Base-by-base conservation (phyloP, 2,329 filamentous ascomycete genomes). In the Didymella sp. region DNA sequence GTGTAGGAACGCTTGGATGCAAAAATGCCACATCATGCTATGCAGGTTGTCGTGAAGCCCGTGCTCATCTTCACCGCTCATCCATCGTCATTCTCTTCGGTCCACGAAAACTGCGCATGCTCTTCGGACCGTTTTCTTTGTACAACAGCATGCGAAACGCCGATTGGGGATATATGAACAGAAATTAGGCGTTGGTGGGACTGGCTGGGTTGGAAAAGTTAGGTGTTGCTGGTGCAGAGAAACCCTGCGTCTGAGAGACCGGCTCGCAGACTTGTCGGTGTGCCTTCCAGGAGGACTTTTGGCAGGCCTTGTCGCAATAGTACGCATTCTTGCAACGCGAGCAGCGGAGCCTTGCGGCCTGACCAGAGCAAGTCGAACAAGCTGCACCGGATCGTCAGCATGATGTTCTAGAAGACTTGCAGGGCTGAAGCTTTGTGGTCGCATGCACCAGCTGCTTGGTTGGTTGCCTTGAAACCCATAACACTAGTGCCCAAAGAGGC, bases 281-380 rank as follows among this genome's bases (percentile, higher is more conserved):
- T 2, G 56, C 48, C 60, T 81, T 81, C 81, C 80, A 85, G 64
- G 85, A 76, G 1, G 69, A 65, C 59, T 80, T 82, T 66, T 85
- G 80, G 71, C 83, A 85, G 31, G 79, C 77, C 22, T 74, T 74
- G 38, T 80, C 81, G 75, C 83, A 86, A 71, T 85, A 85, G 24
- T 62, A 71, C 0, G 76, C 73, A 0, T 61, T 61, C n/a, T 73
- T 74, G 76, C 82, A 84, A 60, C 78, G 80, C n/a, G 78, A 76
- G 66, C 82, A 84, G 47, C 69, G 73, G 40, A 67, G 59, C 52
- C 62, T 63, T 4, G 67, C 67, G 21, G 51, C 49, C 30, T 65
- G 54, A 59, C 66, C 57, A 9, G 68, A 59, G 56, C 69, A 70
- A 45, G 67, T 67, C 19, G 68, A 58, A 49, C 65, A 69, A 60